Conservation (phyloP, 1,284 basidiomycete species). For the Clitocybe nebularis region DNA sequence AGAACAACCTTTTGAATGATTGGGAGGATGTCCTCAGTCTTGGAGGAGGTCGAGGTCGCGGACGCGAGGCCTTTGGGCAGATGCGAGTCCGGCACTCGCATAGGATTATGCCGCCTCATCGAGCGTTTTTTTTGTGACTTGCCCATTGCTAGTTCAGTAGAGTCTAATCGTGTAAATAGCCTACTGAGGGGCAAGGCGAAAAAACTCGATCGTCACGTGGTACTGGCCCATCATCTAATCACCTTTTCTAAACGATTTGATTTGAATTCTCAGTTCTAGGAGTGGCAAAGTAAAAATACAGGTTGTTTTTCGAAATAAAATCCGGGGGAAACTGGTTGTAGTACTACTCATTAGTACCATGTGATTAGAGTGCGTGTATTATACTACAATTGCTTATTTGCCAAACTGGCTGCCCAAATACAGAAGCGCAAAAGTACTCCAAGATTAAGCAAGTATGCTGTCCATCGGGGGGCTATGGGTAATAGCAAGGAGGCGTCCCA, state of each 20-base stretch:
- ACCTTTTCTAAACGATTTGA: too few species aligned
- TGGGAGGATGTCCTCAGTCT: slow-evolving; percentile 75
- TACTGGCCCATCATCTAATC: too few species aligned
- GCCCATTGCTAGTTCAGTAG: slow-evolving; percentile 59
- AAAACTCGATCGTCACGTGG: too few species aligned
- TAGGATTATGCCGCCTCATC: slow-evolving; percentile 83
- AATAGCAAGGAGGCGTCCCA: slow-evolving; percentile 27
- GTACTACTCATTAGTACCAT: not conserved
- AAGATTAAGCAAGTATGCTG: slow-evolving; percentile 11
- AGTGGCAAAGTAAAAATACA: too few species aligned
- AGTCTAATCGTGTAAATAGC: too few species aligned
- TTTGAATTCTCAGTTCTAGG: too few species aligned
- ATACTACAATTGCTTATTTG: slow-evolving; percentile 4
- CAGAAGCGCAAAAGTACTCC: slow-evolving; percentile 6
- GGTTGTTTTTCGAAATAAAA: not conserved
- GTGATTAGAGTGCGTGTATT: slow-evolving; percentile 1
- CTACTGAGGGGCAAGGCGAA: too few species aligned
- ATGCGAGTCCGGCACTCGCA: slow-evolving; percentile 89
- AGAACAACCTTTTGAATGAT: slow-evolving; percentile 77
- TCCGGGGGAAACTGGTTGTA: not conserved
- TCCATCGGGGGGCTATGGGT: slow-evolving; percentile 19
- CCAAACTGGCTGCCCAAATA: not conserved
- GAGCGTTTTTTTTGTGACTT: slow-evolving; percentile 83
- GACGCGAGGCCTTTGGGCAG: slow-evolving; percentile 73
- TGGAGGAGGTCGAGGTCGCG: slow-evolving; percentile 66